Base-by-base conservation (phyloP, 768 basidiomycete species). In the Pulveroboletus ravenelii region DNA sequence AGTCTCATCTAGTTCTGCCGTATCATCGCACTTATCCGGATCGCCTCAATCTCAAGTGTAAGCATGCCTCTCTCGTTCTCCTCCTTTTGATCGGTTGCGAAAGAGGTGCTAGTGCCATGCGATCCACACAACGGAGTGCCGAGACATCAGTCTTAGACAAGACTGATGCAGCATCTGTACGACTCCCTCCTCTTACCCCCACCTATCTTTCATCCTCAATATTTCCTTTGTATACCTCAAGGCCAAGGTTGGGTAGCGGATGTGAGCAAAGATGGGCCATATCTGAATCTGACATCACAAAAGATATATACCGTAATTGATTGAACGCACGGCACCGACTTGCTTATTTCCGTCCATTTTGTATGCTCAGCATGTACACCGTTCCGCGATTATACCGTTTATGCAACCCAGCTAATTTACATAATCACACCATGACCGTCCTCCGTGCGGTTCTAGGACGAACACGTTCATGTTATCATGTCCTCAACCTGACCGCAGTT, bases 1-100 rank as follows among this genome's bases (percentile, higher is more conserved):
- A 15, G 25, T n/a, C 44, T 10, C 43, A 20, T 47, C 30, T 56
- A 82, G 82, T 57, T 74, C 78, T 45, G 74, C 81, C 32, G 78
- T 84, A 18, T 78, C 81, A 46, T 71, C 78, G 3, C 73, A 79
- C 43, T 48, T 79, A 20, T 29, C 50, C 15, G 48, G 27, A 40
- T 47, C 63, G 29, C 57, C 52, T 3, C 57, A 47, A 18, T 54
- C 51, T 13, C 41, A 49, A 46, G 37, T 41, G 67, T 70, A 30
- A 70, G 69, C 10, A 38, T 10, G 3, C 27, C 18, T 41, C 14
- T 7, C 9, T 36, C 6, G 10, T 4, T 27, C 36, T 31, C 5
- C 3, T 8, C 20, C 18, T 17, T 30, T 48, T 47, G 15, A 42
- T 45, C 10, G 15, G 13, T 20, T 10, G n/a, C 32, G 31, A 44